Conservation (phyloP, 371 early-diverging fungal genomes). For the Sporodiniella umbellata region DNA sequence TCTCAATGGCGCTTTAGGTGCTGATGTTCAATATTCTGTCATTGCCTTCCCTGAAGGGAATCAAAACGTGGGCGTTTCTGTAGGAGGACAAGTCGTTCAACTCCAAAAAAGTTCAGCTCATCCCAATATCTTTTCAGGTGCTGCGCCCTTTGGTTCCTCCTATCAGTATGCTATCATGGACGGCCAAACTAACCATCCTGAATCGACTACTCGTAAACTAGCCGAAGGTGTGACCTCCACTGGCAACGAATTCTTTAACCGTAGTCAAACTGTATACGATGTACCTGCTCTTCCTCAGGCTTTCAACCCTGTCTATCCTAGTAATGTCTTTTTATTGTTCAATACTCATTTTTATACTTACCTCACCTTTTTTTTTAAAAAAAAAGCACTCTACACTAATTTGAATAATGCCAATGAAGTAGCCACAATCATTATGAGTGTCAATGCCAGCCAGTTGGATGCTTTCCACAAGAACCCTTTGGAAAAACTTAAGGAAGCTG, state of each 20-base stretch:
- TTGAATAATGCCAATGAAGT: conserved; percentile 42
- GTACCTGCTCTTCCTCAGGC: conserved; percentile 55
- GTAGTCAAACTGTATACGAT: conserved; percentile 33
- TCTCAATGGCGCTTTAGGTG: conserved; percentile 14
- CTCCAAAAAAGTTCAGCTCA: conserved; percentile 19
- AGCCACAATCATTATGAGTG: conserved; percentile 48
- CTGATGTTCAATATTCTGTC: conserved; percentile 42
- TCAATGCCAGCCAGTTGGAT: conserved; percentile 36
- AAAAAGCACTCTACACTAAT: conserved; percentile 26
- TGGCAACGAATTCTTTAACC: conserved; percentile 56
- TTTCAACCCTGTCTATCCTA: conserved; percentile 36
- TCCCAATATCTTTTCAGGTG: conserved; percentile 35
- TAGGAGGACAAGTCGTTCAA: conserved; percentile 27
- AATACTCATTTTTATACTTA: background rate
- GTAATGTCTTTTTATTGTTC: background rate
- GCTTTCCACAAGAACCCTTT: conserved; percentile 27
- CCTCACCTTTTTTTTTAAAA: too few relatives aligned
- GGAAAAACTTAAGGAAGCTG: conserved; percentile 21
- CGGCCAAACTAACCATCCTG: conserved; percentile 15
- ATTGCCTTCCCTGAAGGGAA: conserved; percentile 36
- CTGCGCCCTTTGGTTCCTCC: conserved; percentile 30
- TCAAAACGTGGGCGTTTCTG: conserved; percentile 31
- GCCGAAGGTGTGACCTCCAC: conserved; percentile 34
- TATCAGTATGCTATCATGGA: conserved; percentile 36
- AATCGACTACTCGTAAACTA: conserved; percentile 34